A percentile compares a stretch with the other conserved stretches of the same genome.
Evolutionary conservation across 495 filamentous ascomycete genomes (phyloP).

Genomic region (Beverwykella pulmonaria): DNA sequence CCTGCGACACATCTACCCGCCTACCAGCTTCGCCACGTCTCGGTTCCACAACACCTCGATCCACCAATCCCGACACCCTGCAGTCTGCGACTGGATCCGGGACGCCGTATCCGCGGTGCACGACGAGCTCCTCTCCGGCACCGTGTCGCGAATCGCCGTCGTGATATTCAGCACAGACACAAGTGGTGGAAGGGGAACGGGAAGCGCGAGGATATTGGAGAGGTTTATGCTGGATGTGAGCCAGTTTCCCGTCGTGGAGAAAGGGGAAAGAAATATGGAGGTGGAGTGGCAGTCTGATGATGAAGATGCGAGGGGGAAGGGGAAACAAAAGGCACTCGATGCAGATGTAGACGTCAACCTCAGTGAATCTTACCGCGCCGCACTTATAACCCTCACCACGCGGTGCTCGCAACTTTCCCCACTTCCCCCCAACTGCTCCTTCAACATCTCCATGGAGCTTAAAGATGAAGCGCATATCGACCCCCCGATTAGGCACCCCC

Average conservation of each 20-base stretch:
- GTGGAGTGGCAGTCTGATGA: conserved; percentile 54
- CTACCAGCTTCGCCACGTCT: conserved; percentile 74
- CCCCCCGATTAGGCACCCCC: conserved; percentile 74
- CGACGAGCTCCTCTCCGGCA: conserved; percentile 70
- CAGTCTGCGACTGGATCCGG: conserved; percentile 87
- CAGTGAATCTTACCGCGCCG: conserved; percentile 71
- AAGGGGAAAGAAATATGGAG: conserved; percentile 46
- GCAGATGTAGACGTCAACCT: conserved; percentile 52
- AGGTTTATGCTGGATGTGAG: conserved; percentile 84
- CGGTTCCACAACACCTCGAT: conserved; percentile 88
- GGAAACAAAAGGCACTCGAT: conserved; percentile 38
- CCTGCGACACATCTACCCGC: conserved; percentile 81
- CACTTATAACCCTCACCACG: conserved; percentile 55
- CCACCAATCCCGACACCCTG: conserved; percentile 84
- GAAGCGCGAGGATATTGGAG: conserved; percentile 56
- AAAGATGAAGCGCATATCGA: conserved; percentile 63
- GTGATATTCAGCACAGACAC: conserved; percentile 63
- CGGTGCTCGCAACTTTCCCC: conserved; percentile 63
- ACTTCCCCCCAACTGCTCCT: conserved; percentile 76
- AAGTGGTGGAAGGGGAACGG: background rate
- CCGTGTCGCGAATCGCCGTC: conserved; percentile 71
- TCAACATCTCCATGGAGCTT: conserved; percentile 84
- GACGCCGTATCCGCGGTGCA: conserved; percentile 78
- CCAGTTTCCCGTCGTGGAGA: conserved; percentile 65
- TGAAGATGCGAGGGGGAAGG: conserved; percentile 40